A percentile compares a stretch with the other conserved stretches of the same genome.
Conservation (phyloP, 2,329 filamentous ascomycete species). For the Sporothrix humicola region DNA sequence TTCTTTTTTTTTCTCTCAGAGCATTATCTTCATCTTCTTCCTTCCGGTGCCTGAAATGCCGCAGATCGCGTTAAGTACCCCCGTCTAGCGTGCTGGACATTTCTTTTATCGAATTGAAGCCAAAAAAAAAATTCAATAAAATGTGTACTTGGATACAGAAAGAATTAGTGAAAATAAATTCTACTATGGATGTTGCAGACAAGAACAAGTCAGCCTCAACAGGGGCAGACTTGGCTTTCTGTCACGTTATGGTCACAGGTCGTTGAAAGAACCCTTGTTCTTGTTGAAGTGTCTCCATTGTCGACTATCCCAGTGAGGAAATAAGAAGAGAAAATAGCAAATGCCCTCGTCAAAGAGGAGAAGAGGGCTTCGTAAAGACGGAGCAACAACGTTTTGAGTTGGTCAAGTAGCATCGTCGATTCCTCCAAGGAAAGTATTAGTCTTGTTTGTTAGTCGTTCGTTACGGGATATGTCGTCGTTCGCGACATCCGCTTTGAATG, state of each 20-base stretch:
- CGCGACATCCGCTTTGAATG: background rate
- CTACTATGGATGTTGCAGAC: background rate
- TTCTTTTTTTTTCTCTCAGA: background rate
- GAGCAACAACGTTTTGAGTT: too few species aligned
- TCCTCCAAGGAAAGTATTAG: background rate
- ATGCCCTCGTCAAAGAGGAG: too few species aligned
- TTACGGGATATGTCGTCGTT: background rate
- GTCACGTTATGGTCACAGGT: constrained; percentile 13
- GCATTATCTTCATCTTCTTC: background rate
- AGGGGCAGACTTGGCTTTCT: background rate
- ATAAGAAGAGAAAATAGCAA: background rate
- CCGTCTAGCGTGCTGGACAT: background rate
- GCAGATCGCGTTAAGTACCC: constrained; percentile 19
- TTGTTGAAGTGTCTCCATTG: background rate
- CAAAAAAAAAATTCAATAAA: background rate
- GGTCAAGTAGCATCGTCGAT: background rate
- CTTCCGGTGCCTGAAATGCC: background rate
- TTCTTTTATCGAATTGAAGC: too few species aligned
- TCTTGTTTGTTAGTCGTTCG: background rate
- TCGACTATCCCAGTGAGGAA: background rate
- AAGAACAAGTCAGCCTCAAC: too few species aligned
- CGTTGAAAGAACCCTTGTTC: background rate
- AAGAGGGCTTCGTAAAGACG: too few species aligned
- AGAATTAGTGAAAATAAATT: background rate
- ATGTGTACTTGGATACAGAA: background rate